phyloP scores from a whole-genome alignment of 1,284 basidiomycete genomes.

The Anthracocystis setariae region DNA sequence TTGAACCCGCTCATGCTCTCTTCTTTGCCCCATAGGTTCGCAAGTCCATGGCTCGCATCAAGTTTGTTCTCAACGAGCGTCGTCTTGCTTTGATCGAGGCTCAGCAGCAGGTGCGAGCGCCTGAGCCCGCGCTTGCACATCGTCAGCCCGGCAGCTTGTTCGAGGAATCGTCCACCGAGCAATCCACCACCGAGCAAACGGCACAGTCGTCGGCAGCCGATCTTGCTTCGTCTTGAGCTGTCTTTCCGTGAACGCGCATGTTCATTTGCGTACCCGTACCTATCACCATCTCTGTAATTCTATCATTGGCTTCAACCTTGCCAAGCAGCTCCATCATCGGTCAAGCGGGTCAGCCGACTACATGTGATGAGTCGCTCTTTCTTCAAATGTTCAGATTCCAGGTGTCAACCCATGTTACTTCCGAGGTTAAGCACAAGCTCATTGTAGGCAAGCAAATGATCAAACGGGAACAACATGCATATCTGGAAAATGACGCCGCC shows the following conservation, averaged over 20 bases:
- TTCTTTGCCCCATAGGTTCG: conserved; percentile 74
- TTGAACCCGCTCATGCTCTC: too few relatives aligned
- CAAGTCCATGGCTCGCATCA: conserved; percentile 97
- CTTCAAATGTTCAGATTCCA: too few relatives aligned
- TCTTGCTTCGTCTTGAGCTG: not conserved
- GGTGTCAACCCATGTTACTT: too few relatives aligned
- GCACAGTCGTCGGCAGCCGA: not conserved
- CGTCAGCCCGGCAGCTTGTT: conserved; percentile 28
- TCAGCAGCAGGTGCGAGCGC: conserved; percentile 70
- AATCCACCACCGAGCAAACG: not conserved
- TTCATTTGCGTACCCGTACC: too few relatives aligned
- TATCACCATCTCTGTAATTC: conserved; percentile 16
- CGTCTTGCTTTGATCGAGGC: conserved; percentile 79
- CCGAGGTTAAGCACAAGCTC: not conserved
- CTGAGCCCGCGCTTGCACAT: conserved; percentile 14
- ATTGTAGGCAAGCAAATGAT: not conserved
- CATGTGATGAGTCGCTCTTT: too few relatives aligned
- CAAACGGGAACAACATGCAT: conserved; percentile 30
- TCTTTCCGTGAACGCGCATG: too few relatives aligned
- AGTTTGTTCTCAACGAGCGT: conserved; percentile 90
- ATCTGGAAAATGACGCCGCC: conserved; percentile 42
- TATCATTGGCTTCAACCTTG: conserved; percentile 10
- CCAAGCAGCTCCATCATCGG: not conserved
- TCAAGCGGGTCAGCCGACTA: too few relatives aligned
- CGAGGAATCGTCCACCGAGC: conserved; percentile 14